Conservation (phyloP, 2,329 filamentous ascomycete species). For the Colletotrichum liaoningense region DNA sequence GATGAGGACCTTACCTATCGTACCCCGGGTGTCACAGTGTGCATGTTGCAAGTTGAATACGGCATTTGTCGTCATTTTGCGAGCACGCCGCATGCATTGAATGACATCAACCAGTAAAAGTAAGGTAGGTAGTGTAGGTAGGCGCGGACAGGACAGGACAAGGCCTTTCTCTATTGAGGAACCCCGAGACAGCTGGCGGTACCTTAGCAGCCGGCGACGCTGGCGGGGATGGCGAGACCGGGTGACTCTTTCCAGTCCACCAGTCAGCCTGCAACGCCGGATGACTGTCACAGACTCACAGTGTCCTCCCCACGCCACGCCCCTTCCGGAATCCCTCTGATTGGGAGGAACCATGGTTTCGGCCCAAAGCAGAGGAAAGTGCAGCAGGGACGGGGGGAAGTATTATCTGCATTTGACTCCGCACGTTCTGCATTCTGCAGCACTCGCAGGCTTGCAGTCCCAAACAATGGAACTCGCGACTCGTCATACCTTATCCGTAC, state of each 20-base stretch:
- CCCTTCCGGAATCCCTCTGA: not conserved
- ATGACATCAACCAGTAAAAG: not conserved
- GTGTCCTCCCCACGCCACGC: not conserved
- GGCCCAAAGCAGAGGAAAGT: slow-evolving; percentile 6
- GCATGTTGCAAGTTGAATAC: not conserved
- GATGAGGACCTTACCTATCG: not conserved
- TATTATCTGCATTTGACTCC: not conserved
- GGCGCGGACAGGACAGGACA: not conserved
- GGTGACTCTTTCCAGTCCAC: not conserved
- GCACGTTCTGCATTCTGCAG: not conserved
- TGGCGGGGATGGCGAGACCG: not conserved
- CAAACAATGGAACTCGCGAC: not conserved
- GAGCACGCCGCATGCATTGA: not conserved
- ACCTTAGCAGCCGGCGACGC: not conserved
- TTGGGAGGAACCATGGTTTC: not conserved
- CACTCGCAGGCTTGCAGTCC: not conserved
- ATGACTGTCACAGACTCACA: not conserved
- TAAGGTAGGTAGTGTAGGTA: not conserved
- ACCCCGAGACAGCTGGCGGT: not conserved
- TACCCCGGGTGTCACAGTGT: not conserved
- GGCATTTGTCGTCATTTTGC: not conserved
- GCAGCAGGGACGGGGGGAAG: not conserved
- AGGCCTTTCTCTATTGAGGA: too few relatives aligned
- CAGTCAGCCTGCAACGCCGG: not conserved
- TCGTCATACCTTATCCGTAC: not conserved